Conservation (phyloP, 2,329 filamentous ascomycete genomes). For the Aureobasidium sp. region DNA sequence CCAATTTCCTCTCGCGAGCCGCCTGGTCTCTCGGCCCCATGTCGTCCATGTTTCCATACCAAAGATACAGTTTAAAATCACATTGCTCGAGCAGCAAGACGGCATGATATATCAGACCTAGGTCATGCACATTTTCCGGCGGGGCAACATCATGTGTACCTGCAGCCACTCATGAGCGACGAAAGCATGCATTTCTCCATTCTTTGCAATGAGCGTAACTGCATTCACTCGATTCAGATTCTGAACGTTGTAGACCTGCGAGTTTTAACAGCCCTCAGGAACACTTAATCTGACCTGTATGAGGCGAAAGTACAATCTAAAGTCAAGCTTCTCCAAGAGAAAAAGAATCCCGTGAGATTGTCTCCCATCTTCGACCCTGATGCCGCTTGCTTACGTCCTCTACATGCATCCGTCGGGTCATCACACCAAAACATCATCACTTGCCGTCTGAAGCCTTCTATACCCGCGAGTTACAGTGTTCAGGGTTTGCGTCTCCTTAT, state of each 20-base stretch:
- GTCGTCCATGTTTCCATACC: neutral
- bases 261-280: neutral
- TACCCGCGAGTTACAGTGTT: neutral
- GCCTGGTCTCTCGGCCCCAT: neutral
- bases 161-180: neutral
- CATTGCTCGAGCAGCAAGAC: neutral
- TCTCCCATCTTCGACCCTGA: neutral
- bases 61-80: neutral
- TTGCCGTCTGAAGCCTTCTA: neutral
- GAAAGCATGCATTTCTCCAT: neutral
- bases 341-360: neutral
- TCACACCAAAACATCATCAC: neutral
- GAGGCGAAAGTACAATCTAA: neutral
- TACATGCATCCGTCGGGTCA: neutral
- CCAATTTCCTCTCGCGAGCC: neutral
- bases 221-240: neutral
- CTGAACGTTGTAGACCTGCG: neutral
- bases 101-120: neutral
- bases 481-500: neutral
- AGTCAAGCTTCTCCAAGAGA: neutral
- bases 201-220: neutral
- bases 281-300: neutral
- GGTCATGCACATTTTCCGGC: neutral
- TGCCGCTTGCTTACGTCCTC: neutral
- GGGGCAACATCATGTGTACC: neutral